Evolutionary conservation across 2,329 filamentous ascomycete species (phyloP).

Genomic region (Sporothrix dimorphospora): DNA sequence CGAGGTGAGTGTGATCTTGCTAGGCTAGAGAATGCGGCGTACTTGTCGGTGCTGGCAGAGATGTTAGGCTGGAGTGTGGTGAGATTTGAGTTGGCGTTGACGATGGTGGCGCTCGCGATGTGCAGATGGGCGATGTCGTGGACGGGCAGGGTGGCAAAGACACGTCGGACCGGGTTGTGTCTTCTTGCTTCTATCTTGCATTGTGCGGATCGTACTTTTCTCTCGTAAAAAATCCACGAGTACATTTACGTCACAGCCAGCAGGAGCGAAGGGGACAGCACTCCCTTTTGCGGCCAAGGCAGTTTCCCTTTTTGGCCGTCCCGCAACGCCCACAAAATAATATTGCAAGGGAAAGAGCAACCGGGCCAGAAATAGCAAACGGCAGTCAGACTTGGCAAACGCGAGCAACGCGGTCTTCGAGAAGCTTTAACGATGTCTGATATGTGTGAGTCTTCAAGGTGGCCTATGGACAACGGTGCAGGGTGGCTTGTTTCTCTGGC

Average conservation of each 20-base stretch:
- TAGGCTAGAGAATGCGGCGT: neutral
- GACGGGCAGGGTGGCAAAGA: constrained; percentile 9
- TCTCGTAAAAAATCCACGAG: too few relatives aligned
- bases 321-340: too few relatives aligned
- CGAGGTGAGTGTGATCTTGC: neutral
- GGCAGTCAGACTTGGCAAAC: neutral
- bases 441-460: neutral
- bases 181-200: constrained; percentile 12
- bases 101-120: neutral
- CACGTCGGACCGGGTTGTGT: neutral
- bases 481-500: neutral
- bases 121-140: neutral
- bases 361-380: neutral
- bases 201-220: neutral
- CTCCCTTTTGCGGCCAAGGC: neutral
- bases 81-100: constrained; percentile 9
- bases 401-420: neutral
- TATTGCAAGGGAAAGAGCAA: neutral
- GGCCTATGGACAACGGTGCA: neutral
- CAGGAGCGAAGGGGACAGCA: neutral
- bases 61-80: neutral
- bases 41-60: neutral
- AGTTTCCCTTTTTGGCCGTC: neutral
- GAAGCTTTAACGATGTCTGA: neutral
- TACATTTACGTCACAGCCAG: neutral